Base-by-base conservation (phyloP, 306 rosid genomes). In the Corylus avellana region DNA sequence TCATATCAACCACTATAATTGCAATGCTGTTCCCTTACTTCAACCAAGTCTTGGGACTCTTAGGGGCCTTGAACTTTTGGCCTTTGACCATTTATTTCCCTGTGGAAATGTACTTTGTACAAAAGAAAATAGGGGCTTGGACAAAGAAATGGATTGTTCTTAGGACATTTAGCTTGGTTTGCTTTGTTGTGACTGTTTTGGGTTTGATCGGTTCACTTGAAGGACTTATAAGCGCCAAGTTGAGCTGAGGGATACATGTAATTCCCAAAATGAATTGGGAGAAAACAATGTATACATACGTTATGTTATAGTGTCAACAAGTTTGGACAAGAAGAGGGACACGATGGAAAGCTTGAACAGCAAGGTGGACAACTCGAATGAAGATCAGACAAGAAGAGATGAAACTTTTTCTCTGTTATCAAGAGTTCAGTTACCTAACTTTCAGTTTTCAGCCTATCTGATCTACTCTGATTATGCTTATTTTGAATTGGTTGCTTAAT, bases 11-110 rank as follows among this genome's bases (percentile, higher is more conserved):
- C 2, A 92, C 97, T 18, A 90, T 79, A 74, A 46, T 92, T 25
- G 97, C 94, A 27, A 85, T 89, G n/a, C 3, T 91, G 1, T 94
- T 94, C 75, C 98, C 98, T 51, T 94, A 94, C 82, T 92, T 94
- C 89, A 91, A 94, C 83, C 85, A 82, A 77, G 91, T 92, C 29
- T 70, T 94, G 54, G 97, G 94, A 61, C 80, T 94, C 32, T 70
- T 94, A 35, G 98, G 98, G 39, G 94, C 98, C 46, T 66, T 92
- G 22, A 86, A 86, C 84, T 94, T 94, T 81, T 94, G 98, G 98
- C 97, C 98, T 70, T 50, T 94, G 79, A 78, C 87, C 18, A 78
- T 94, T 73, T 92, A 92, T 75, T 94, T 94, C 74, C 97, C 98
- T 0, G 93, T 94, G 51, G 94, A 94, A 77, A 92, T 94, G 98